phyloP scores from a whole-genome alignment of 2,329 filamentous ascomycete genomes.

The Calonectria leucothoes region DNA sequence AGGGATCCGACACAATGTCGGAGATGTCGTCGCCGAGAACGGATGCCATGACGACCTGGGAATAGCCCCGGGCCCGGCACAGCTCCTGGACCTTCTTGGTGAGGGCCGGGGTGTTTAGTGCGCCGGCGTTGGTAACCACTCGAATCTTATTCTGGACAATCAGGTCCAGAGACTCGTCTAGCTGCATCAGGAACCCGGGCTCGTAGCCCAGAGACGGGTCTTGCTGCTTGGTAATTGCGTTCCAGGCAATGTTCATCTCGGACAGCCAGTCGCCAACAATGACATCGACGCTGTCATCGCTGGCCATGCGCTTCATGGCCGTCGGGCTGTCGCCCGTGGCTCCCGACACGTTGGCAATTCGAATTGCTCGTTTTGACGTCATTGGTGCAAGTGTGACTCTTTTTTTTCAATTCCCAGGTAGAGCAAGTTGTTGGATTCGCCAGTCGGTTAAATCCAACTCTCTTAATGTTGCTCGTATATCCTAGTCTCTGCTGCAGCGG shows the following conservation, averaged over 20 bases:
- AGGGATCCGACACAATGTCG: conserved; percentile 34
- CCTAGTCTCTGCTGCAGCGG: background rate
- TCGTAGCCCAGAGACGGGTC: conserved; percentile 48
- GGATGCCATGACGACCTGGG: conserved; percentile 49
- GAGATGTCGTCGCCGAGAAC: conserved; percentile 54
- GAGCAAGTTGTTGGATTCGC: background rate
- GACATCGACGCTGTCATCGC: conserved; percentile 47
- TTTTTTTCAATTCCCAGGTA: background rate
- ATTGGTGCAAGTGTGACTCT: conserved; percentile 26
- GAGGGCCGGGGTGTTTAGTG: conserved; percentile 49
- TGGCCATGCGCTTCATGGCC: conserved; percentile 48
- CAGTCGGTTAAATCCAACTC: conserved; percentile 1
- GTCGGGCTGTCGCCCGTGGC: conserved; percentile 49
- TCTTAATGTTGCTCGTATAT: background rate
- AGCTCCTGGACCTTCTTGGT: conserved; percentile 44
- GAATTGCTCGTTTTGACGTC: conserved; percentile 43
- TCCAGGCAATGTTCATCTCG: conserved; percentile 63
- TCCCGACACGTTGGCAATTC: conserved; percentile 49
- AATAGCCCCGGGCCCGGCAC: conserved; percentile 44
- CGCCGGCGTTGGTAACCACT: conserved; percentile 54
- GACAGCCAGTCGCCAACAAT: conserved; percentile 55
- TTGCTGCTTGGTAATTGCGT: conserved; percentile 49
- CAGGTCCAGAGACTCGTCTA: conserved; percentile 50
- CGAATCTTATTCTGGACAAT: conserved; percentile 50
- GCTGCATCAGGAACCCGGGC: conserved; percentile 56